Base-by-base conservation (phyloP, 108 stramenopile species). In the Pseudonitzschia delicatissima region DNA sequence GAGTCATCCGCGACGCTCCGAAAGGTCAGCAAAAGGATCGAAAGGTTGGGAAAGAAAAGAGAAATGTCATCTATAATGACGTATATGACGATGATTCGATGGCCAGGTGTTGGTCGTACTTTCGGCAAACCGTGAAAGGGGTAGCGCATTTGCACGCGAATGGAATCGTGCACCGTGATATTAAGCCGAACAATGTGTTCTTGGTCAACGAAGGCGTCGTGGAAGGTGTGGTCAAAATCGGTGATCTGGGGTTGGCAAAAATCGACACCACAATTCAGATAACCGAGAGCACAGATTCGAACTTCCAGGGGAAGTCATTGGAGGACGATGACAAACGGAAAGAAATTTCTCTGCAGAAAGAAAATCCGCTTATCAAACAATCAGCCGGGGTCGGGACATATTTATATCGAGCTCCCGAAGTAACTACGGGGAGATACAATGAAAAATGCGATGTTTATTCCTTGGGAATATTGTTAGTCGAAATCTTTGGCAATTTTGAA, bases 141-240 rank as follows among this genome's bases (percentile, higher is more conserved):
- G 83, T 93, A 3, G 76, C 73, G 50, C 86, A 93, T 75, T 87
- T 94, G 20, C 94, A 96, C 62, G 79, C 73, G 3, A 74, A 87
- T 53, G 85, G 87, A 15, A 67, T 96, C 4, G 89, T 93, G 23
- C 94, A 96, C 44, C 67, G 77, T 45, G 77, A 78, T 62, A 36
- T 78, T 51, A 78, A 76, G 37, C 73, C 73, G 13, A 63, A 63
- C 32, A 80, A 80, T 60, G 71, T 75, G 15, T 80, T 80, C 62
- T 65, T 80, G 13, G 15, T 36, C 25, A 45, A 75, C 55, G 53
- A 33, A 55, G 53, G 31, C 8, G 3, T 32, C 12, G 67, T 49
- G 11, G 53, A 33, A 33, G 53, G 53, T n/a, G 31, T 27, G 13
- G 71, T 66, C 7, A 80, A 74, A 65, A 76, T 80, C 44, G 79